Evolutionary conservation across 2,329 filamentous ascomycete genomes (phyloP).

Genomic region (Penicillium sp.): DNA sequence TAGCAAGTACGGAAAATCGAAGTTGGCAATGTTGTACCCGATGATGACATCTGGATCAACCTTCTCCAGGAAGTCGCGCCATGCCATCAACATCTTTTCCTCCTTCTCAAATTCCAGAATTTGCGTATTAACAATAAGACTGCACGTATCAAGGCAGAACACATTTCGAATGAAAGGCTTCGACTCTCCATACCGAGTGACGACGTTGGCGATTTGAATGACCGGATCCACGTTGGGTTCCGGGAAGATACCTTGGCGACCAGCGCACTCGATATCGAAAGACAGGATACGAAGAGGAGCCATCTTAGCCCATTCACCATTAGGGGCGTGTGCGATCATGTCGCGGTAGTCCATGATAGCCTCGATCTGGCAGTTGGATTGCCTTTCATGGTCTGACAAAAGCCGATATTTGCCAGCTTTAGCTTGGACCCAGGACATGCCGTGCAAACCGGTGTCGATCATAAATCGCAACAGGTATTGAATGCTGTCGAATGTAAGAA

Average conservation of each 20-base stretch:
- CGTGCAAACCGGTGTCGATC: conserved; percentile 91
- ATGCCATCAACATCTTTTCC: conserved; percentile 85
- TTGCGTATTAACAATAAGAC: conserved; percentile 91
- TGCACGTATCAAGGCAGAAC: conserved; percentile 91
- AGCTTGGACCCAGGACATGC: conserved; percentile 97
- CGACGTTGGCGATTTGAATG: conserved; percentile 96
- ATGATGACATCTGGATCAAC: conserved; percentile 97
- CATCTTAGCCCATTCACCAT: conserved; percentile 98
- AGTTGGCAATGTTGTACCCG: conserved; percentile 98
- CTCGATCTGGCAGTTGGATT: conserved; percentile 97
- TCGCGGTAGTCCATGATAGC: conserved; percentile 81
- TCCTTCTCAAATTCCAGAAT: conserved; percentile 82
- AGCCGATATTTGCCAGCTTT: conserved; percentile 73
- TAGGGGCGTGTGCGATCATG: conserved; percentile 81
- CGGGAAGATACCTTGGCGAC: conserved; percentile 95
- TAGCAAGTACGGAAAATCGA: conserved; percentile 95
- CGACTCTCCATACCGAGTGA: conserved; percentile 90
- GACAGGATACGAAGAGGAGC: conserved; percentile 89
- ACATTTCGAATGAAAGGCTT: conserved; percentile 97
- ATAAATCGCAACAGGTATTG: conserved; percentile 96
- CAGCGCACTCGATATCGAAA: conserved; percentile 98
- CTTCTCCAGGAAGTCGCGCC: conserved; percentile 86
- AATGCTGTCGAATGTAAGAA: conserved; percentile 93
- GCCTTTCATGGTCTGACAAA: conserved; percentile 65
- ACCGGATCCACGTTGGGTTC: conserved; percentile 90